Percentiles rank a stretch among this genome's conserved stretches.
Conservation (phyloP, 257 asterid species). For the Haberlea rhodopensis region DNA sequence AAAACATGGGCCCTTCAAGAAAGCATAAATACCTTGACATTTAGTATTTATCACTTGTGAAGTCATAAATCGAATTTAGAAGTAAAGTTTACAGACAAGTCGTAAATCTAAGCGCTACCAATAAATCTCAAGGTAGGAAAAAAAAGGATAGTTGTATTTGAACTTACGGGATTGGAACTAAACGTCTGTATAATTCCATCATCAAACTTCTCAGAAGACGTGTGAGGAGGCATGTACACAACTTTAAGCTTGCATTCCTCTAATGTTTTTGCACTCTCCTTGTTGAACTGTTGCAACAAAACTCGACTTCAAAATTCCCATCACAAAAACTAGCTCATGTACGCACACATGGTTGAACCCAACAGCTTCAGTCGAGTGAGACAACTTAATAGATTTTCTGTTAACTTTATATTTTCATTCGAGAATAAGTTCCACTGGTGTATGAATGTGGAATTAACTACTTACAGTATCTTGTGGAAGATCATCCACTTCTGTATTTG, state of each 20-base stretch:
- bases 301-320: neutral
- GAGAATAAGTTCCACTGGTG: neutral
- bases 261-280: conserved; percentile 51
- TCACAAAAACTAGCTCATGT: neutral
- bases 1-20: too few species aligned
- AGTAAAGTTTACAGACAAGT: neutral
- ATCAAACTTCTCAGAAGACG: conserved; percentile 33
- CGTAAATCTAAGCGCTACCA: neutral
- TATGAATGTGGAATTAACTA: conserved; percentile 5
- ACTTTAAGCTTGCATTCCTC: conserved; percentile 81
- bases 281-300: conserved; percentile 50
- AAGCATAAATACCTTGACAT: too few species aligned
- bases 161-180: conserved; percentile 42
- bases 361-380: neutral
- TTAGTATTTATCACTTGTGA: too few species aligned
- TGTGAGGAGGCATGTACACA: conserved; percentile 42
- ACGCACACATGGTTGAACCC: neutral
- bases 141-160: neutral
- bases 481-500: conserved; percentile 53
- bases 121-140: neutral
- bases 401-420: too few species aligned
- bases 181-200: conserved; percentile 30
- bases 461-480: conserved; percentile 66
- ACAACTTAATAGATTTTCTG: too few species aligned
- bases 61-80: too few species aligned